Percentiles rank a stretch among this genome's conserved stretches.
These are phyloP conservation scores for Platanthera guangdongensis DNA, from an alignment of 106 monocot genomes.

Conservation along the genomic window DNA sequence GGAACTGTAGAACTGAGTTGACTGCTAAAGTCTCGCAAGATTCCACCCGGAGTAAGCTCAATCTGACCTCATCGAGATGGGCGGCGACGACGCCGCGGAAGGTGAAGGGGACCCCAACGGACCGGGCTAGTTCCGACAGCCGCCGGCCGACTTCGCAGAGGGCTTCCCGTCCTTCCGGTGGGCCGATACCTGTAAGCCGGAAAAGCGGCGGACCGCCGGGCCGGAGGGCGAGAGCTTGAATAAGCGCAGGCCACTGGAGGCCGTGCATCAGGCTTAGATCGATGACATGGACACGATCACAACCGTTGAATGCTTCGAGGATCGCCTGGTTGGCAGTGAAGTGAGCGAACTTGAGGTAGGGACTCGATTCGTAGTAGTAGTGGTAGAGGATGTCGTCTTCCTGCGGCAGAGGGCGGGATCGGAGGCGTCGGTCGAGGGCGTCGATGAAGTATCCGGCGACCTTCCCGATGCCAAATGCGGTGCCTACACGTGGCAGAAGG, in stretches of 20 bases:
- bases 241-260: constrained; percentile 66
- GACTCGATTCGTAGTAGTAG: constrained; percentile 53
- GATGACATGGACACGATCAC: constrained; percentile 53
- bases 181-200: constrained; percentile 54
- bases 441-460: constrained; percentile 44
- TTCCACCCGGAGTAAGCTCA: constrained; percentile 40
- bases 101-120: constrained; percentile 40
- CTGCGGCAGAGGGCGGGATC: background rate
- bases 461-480: constrained; percentile 38
- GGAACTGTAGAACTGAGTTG: constrained; percentile 62
- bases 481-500: constrained; percentile 22
- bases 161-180: constrained; percentile 34
- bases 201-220: constrained; percentile 50
- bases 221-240: constrained; percentile 57
- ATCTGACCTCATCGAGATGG: constrained; percentile 34
- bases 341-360: constrained; percentile 71
- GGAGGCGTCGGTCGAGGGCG: constrained; percentile 36
- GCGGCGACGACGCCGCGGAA: constrained; percentile 41
- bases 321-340: constrained; percentile 75
- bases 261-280: constrained; percentile 59
- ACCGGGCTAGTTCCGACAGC: constrained; percentile 46
- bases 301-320: constrained; percentile 52
- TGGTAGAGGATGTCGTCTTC: constrained; percentile 37
- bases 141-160: constrained; percentile 45
- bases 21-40: constrained; percentile 51